These are phyloP conservation scores for Colletotrichum sojae DNA, from an alignment of 2,329 filamentous ascomycete species.

Conservation along the genomic window DNA sequence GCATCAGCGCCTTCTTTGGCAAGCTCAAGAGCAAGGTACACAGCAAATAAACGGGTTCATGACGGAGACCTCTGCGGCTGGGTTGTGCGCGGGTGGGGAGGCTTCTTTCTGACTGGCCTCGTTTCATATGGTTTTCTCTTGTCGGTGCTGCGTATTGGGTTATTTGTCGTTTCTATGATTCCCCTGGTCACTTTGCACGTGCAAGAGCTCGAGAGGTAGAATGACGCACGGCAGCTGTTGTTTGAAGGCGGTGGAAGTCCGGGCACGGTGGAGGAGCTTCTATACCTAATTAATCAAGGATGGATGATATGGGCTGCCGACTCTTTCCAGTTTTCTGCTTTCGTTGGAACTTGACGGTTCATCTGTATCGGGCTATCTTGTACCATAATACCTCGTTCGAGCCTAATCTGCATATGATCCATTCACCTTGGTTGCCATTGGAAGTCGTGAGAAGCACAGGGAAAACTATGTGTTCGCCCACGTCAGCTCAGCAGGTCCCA, in stretches of 20 bases:
- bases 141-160: constrained; percentile 47
- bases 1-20: constrained; percentile 73
- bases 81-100: constrained; percentile 48
- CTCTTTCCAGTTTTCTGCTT: constrained; percentile 25
- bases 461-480: too few species aligned
- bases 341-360: constrained; percentile 28
- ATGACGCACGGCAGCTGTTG: constrained; percentile 35
- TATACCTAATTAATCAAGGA: constrained; percentile 45
- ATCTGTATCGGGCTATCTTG: constrained; percentile 39
- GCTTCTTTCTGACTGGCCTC: constrained; percentile 48
- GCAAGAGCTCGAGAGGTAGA: constrained; percentile 41
- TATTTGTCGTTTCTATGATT: constrained; percentile 45
- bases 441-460: too few species aligned
- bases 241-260: constrained; percentile 43
- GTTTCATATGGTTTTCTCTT: constrained; percentile 54
- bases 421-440: neutral
- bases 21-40: constrained; percentile 66
- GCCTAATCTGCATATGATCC: constrained; percentile 39
- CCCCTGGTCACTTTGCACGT: constrained; percentile 43
- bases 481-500: too few species aligned
- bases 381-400: constrained; percentile 40
- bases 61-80: constrained; percentile 30
- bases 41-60: constrained; percentile 42
- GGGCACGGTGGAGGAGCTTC: constrained; percentile 41
- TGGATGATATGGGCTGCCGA: constrained; percentile 39